phyloP scores from a whole-genome alignment of 2,329 filamentous ascomycete genomes.

The Claviceps capensis region DNA sequence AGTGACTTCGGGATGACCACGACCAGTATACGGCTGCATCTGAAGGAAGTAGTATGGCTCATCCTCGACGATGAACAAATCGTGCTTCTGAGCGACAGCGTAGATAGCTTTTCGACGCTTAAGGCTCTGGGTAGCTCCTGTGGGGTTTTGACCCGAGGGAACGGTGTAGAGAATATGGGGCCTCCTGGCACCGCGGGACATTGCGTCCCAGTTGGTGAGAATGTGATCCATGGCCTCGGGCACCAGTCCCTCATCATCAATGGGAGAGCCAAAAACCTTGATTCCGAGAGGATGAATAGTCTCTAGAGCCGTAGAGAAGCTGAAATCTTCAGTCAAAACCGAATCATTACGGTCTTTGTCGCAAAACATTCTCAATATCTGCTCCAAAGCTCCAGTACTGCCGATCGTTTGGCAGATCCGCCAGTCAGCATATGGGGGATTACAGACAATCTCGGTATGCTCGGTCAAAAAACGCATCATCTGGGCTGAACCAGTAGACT shows the following conservation, averaged over 20 bases:
- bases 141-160: constrained; percentile 78
- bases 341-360: constrained; percentile 56
- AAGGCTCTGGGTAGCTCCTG: constrained; percentile 63
- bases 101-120: constrained; percentile 62
- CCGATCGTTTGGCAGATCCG: constrained; percentile 69
- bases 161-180: constrained; percentile 47
- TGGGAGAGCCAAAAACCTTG: constrained; percentile 33
- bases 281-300: constrained; percentile 41
- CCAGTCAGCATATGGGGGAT: constrained; percentile 87
- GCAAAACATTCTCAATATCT: constrained; percentile 70
- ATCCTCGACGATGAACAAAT: constrained; percentile 79
- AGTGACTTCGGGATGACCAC: constrained; percentile 34
- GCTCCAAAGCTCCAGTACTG: constrained; percentile 75
- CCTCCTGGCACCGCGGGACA: constrained; percentile 29
- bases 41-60: constrained; percentile 94
- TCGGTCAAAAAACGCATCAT: constrained; percentile 84
- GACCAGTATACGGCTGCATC: constrained; percentile 60
- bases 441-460: constrained; percentile 83
- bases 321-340: constrained; percentile 80
- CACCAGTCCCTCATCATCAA: constrained; percentile 41
- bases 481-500: constrained; percentile 74
- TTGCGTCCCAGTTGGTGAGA: constrained; percentile 35
- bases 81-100: constrained; percentile 65
- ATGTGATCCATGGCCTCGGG: constrained; percentile 38
- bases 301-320: constrained; percentile 62